These are phyloP conservation scores for Blastomyces gilchristii DNA, from an alignment of 2,329 filamentous ascomycete genomes.

Conservation along the genomic window DNA sequence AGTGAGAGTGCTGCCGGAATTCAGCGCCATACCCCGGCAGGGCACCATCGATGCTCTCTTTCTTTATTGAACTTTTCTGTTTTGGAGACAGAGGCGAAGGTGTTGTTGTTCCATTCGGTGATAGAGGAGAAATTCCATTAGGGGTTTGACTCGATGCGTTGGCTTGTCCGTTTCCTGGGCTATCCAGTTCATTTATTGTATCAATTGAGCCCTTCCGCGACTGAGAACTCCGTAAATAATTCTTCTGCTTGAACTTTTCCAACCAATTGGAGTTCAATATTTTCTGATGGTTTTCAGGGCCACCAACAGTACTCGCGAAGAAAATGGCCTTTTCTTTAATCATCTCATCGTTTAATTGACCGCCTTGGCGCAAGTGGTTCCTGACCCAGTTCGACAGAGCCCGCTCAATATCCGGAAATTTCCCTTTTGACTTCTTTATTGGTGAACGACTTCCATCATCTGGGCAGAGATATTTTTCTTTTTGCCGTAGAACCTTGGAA, in stretches of 20 bases:
- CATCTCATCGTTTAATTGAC: constrained; percentile 63
- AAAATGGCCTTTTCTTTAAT: constrained; percentile 75
- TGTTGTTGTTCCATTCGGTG: constrained; percentile 55
- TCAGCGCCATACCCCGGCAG: constrained; percentile 48
- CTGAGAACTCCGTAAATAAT: constrained; percentile 50
- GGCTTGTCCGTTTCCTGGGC: constrained; percentile 46
- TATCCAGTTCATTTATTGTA: constrained; percentile 58
- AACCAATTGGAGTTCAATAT: constrained; percentile 69
- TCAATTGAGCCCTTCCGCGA: constrained; percentile 43
- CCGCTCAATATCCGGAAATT: constrained; percentile 82
- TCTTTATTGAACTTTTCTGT: constrained; percentile 55
- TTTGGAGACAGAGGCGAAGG: constrained; percentile 61
- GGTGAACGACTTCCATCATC: constrained; percentile 71
- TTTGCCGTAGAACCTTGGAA: constrained; percentile 91
- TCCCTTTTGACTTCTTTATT: constrained; percentile 71
- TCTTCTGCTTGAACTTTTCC: constrained; percentile 91
- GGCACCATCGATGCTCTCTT: constrained; percentile 47
- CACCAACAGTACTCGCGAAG: constrained; percentile 64
- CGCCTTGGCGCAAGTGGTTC: constrained; percentile 67
- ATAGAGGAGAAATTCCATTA: constrained; percentile 60
- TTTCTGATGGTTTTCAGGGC: constrained; percentile 60
- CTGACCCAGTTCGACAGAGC: constrained; percentile 78
- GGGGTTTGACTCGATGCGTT: constrained; percentile 51
- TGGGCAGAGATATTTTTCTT: constrained; percentile 82
- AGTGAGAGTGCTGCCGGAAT: constrained; percentile 52